These are phyloP conservation scores for Mucor saturninus DNA, from an alignment of 371 early-diverging fungal species.

Conservation along the genomic window DNA sequence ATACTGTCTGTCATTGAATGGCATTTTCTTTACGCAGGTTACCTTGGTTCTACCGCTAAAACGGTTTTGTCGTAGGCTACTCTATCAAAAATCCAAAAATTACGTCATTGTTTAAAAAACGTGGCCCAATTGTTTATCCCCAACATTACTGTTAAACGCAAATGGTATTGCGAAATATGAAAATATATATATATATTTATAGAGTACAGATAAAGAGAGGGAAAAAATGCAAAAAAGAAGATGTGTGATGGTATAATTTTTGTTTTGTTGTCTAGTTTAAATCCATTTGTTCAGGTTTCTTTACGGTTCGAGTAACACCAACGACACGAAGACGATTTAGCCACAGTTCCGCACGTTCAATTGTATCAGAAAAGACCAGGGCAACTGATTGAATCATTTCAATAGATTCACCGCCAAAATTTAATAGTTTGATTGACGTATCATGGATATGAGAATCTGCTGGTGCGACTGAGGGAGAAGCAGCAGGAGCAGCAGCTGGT, in stretches of 20 bases:
- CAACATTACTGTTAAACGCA: no score
- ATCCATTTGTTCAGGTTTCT: slow-evolving; percentile 14
- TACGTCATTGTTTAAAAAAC: no score
- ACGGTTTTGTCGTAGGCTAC: no score
- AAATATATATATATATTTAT: no score
- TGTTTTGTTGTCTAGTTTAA: slow-evolving; percentile 7
- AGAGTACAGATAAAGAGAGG: neutral
- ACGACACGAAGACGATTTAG: slow-evolving; percentile 61
- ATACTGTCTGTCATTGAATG: no score
- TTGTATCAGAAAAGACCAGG: slow-evolving; percentile 80
- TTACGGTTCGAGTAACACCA: slow-evolving; percentile 15
- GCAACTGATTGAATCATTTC: slow-evolving; percentile 82
- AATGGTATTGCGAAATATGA: no score
- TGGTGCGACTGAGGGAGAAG: slow-evolving; percentile 49
- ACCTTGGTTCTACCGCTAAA: no score
- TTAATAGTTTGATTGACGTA: slow-evolving; percentile 54
- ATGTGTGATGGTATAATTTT: no score
- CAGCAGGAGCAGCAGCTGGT: slow-evolving; percentile 28
- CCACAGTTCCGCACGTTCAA: slow-evolving; percentile 84
- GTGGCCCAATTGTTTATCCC: no score
- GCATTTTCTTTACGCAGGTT: no score
- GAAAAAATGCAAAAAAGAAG: slow-evolving; percentile 3
- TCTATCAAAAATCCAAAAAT: no score
- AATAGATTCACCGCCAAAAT: slow-evolving; percentile 83
- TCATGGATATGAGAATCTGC: slow-evolving; percentile 36